Base-by-base conservation (phyloP, 1,284 basidiomycete species). In the Coniferiporia sulphurascens region DNA sequence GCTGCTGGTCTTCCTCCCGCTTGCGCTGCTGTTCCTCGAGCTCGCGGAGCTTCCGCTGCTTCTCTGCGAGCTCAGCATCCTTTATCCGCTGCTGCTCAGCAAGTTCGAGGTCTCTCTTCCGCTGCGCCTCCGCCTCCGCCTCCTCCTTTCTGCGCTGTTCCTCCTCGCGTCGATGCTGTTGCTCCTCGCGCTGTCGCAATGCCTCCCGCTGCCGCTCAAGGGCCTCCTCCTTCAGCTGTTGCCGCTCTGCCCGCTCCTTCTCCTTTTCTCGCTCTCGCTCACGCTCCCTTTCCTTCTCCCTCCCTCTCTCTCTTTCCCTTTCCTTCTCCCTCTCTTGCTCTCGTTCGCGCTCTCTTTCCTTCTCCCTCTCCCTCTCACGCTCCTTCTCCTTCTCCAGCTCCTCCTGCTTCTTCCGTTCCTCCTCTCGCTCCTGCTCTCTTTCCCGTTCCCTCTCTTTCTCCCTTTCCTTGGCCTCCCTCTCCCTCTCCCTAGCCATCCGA, bases 61-160 rank as follows among this genome's bases (percentile, higher is more conserved):
- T 48, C 19, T 44, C 50, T n/a, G 21, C 8, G 17, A 58, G 56
- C 56, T 58, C 56, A 17, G 56, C 56, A 27, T 58, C 27, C 27
- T 27, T 27, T 27, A 27, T 27, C 27, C 27, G 56, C 17, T 52
- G 49, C 27, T 1, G 35, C 19, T 58, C 41, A 12, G 41, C 41
- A 49, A 43, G 46, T 15, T 56, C 55, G 13, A n/a, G 17, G 38
- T 51, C 49, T 10, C 36, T 38, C 32, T 45, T 50, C 19, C 41
- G 48, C n/a, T 51, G 56, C 17, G 48, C 49, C 21, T 50, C 56
- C 27, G 48, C 48, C 22, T 50, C 17, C 38, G 43, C 38, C 13
- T 21, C 19, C 41, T 38, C 46, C 22, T 56, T 10, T 38, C 49
- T 46, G 12, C 38, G 27, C 19, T 51, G 19, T 43, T 41, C 48